phyloP scores from a whole-genome alignment of 2,329 filamentous ascomycete species.

The Arthrobotrys sphaeroides region DNA sequence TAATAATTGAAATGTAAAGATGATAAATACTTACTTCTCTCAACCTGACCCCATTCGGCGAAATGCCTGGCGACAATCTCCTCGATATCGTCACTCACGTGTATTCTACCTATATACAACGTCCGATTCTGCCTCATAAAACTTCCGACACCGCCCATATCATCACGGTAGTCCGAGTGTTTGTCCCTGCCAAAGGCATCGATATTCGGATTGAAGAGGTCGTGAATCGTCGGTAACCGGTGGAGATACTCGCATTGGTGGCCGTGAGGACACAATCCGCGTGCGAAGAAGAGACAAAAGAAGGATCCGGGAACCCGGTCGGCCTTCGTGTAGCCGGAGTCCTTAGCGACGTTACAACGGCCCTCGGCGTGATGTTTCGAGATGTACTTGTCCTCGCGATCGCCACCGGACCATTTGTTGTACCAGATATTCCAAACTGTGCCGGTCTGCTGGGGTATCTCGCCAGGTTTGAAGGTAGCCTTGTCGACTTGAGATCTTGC shows the following conservation, averaged over 20 bases:
- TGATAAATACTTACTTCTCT: conserved; percentile 69
- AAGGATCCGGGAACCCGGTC: conserved; percentile 81
- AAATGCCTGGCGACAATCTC: conserved; percentile 95
- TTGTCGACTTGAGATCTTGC: conserved; percentile 89
- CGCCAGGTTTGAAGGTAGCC: conserved; percentile 76
- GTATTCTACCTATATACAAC: conserved; percentile 90
- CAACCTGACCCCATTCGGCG: conserved; percentile 93
- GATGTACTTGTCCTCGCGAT: conserved; percentile 89
- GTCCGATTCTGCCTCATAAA: conserved; percentile 96
- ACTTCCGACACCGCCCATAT: conserved; percentile 95
- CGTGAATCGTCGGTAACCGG: conserved; percentile 82
- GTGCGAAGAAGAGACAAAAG: conserved; percentile 91
- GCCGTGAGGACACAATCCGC: conserved; percentile 83
- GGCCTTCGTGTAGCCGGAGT: conserved; percentile 80
- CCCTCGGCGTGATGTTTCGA: conserved; percentile 82
- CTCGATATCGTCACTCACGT: conserved; percentile 96
- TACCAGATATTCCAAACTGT: conserved; percentile 99
- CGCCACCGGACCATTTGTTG: conserved; percentile 97
- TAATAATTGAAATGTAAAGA: neutral
- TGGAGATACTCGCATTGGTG: conserved; percentile 95
- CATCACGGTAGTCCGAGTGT: conserved; percentile 89
- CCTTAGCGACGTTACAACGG: conserved; percentile 84
- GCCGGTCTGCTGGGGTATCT: conserved; percentile 89
- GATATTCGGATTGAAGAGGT: conserved; percentile 90
- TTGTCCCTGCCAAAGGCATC: conserved; percentile 97